Evolutionary conservation across 116 monocot species (phyloP), one percentile per base, ranked within the genome.

Genomic region (Trichopus zeylanicus): DNA sequence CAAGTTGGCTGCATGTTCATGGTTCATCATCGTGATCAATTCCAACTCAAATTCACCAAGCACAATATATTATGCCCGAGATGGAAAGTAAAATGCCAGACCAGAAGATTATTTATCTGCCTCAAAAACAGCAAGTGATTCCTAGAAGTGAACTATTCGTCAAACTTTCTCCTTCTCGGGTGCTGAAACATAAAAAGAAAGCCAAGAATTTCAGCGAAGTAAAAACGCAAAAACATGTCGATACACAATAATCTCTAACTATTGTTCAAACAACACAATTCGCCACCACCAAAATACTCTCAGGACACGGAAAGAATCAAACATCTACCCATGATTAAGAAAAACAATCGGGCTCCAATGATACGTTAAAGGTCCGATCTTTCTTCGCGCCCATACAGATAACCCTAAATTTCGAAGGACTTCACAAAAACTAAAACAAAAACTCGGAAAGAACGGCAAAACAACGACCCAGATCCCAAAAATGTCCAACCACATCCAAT

Each of bases 1-100:
- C 20, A 75, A 49, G 56, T 70, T 75, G 10, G 63, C 75, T 25
- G 69, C 69, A 29, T 69, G 75, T 58, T 77, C 77, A 29, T 46
- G 54, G 30, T 63, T 66, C 60, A 22, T 83, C 82, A 83, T 83
- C 13, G 9, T 76, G 5, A 61, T 11, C 34, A 33, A 42, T 42
- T 16, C 42, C 0, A 42, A 13, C 42, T 16, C 42, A 42, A 13
- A 15, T 9, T 16, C n/a, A 13, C 42, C n/a, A 16, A 9, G 0
- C 13, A 9, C 8, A 15, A 42, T 13, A 42, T 16, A 42, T 42
- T n/a, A 42, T 13, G n/a, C 42, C 13, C 42, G 13, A 42, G 18
- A 42, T n/a, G n/a, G n/a, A n/a, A 42, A 12, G 42, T 42, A 3
- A n/a, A n/a, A n/a, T n/a, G n/a, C n/a, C 42, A 42, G 13, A 4